Conservation (phyloP, 2,329 filamentous ascomycete genomes). For the Helminthosporium solani region DNA sequence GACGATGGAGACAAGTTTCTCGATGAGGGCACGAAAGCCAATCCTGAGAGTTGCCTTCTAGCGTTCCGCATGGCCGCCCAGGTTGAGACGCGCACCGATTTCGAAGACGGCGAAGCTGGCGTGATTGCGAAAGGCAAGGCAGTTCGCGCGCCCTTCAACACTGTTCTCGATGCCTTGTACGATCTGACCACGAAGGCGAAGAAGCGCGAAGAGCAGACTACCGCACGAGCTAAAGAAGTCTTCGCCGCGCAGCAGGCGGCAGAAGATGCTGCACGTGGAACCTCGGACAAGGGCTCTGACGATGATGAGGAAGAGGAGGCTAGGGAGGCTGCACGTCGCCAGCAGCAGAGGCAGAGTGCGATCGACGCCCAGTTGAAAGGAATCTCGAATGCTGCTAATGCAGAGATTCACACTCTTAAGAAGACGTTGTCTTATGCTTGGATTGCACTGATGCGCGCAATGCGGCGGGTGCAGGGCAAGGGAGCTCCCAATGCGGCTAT, state of each 20-base stretch:
- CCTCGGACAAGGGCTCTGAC: constrained; percentile 42
- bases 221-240: constrained; percentile 57
- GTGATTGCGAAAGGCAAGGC: constrained; percentile 65
- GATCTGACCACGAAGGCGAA: constrained; percentile 72
- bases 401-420: constrained; percentile 74
- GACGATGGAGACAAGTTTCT: constrained; percentile 77
- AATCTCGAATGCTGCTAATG: constrained; percentile 65
- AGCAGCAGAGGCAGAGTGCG: constrained; percentile 52
- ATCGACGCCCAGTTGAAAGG: constrained; percentile 58
- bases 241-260: constrained; percentile 51
- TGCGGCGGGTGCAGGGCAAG: constrained; percentile 88
- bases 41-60: constrained; percentile 89
- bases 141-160: constrained; percentile 81
- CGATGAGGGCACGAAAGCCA: constrained; percentile 78
- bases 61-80: constrained; percentile 88
- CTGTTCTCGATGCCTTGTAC: constrained; percentile 83
- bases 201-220: constrained; percentile 63
- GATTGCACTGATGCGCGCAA: constrained; percentile 91
- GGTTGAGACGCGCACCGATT: constrained; percentile 74
- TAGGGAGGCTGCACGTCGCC: constrained; percentile 23
- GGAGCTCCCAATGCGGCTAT: constrained; percentile 61
- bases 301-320: constrained; percentile 54
- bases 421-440: constrained; percentile 88
- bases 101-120: constrained; percentile 73
- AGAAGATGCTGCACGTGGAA: constrained; percentile 41